Evolutionary conservation across 106 monocot species (phyloP), one percentile per base, ranked within the genome.

Genomic region (Agapanthus africanus): DNA sequence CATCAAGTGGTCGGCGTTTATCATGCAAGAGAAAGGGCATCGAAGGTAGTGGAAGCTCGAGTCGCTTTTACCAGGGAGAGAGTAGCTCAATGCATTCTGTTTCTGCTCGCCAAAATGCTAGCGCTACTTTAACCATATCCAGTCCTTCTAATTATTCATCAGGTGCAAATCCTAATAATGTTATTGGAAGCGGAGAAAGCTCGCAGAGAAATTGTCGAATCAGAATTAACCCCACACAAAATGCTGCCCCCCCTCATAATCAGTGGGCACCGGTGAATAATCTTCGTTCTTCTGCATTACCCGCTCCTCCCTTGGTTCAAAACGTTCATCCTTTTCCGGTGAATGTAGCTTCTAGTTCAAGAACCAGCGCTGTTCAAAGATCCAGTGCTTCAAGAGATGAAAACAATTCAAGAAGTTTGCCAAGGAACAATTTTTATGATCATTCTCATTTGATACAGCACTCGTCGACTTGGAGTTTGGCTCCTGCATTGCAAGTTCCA

Each of bases 1-100:
- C 65, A 28, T 59, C 65, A 47, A 50, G 40, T 71, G 47, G 64
- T 38, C 76, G 63, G 22, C 63, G 51, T 15, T 46, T 68, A 54
- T 74, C 82, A n/a, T 77, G 78, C 37, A 90, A 90, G 76, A 85
- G 90, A 61, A 86, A 90, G 73, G 82, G 59, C 40, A 54, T 81
- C 47, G 85, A 59, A 69, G 77, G 66, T 54, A 35, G 60, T 74
- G 79, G 79, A 66, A 79, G 37, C 71, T 40, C 70, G 46, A 65
- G 66, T 38, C 21, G 19, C 54, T 67, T 70, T 47, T 67, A 51
- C 52, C 64, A 73, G 66, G 63, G 54, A 57, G 82, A 80, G 59
- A 76, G 19, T 41, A 73, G 56, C 42, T 54, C 54, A 19, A 14
- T 36, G 19, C 59, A 64, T 1, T 31, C 16, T 74, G 60, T 67